Evolutionary conservation across 2,329 filamentous ascomycete genomes (phyloP).

Genomic region (Pseudomassariella vexata): DNA sequence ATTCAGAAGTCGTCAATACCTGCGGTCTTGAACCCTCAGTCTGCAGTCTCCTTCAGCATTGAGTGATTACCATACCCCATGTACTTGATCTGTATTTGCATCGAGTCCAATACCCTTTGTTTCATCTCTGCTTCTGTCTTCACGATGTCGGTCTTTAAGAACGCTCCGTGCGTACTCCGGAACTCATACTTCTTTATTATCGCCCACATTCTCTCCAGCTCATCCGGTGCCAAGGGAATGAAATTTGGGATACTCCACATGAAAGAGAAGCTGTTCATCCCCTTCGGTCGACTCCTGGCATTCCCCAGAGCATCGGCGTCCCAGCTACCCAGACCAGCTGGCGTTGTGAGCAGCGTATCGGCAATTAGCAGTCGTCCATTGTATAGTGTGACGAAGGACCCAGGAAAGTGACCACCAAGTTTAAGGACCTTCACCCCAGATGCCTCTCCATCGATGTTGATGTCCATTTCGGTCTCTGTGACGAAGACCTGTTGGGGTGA

Average conservation of each 20-base stretch:
- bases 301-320: slow-evolving; percentile 32
- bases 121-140: slow-evolving; percentile 47
- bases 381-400: slow-evolving; percentile 63
- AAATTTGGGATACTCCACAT: slow-evolving; percentile 73
- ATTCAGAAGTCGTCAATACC: too few species aligned
- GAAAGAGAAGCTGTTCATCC: slow-evolving; percentile 56
- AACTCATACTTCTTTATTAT: slow-evolving; percentile 58
- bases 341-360: slow-evolving; percentile 70
- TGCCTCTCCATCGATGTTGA: slow-evolving; percentile 21
- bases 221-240: slow-evolving; percentile 63
- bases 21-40: too few species aligned
- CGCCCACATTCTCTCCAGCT: slow-evolving; percentile 65
- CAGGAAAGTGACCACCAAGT: slow-evolving; percentile 74
- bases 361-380: slow-evolving; percentile 62
- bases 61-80: slow-evolving; percentile 40
- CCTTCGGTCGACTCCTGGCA: slow-evolving; percentile 30
- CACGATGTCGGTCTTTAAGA: slow-evolving; percentile 57
- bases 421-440: slow-evolving; percentile 58
- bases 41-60: slow-evolving; percentile 25
- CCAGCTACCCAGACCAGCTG: slow-evolving; percentile 47
- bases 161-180: slow-evolving; percentile 61
- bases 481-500: slow-evolving; percentile 43
- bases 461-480: slow-evolving; percentile 31
- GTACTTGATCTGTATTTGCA: slow-evolving; percentile 62
- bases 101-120: slow-evolving; percentile 64